Base-by-base conservation (phyloP, 2,329 filamentous ascomycete species). In the Rutstroemia sydowiana region DNA sequence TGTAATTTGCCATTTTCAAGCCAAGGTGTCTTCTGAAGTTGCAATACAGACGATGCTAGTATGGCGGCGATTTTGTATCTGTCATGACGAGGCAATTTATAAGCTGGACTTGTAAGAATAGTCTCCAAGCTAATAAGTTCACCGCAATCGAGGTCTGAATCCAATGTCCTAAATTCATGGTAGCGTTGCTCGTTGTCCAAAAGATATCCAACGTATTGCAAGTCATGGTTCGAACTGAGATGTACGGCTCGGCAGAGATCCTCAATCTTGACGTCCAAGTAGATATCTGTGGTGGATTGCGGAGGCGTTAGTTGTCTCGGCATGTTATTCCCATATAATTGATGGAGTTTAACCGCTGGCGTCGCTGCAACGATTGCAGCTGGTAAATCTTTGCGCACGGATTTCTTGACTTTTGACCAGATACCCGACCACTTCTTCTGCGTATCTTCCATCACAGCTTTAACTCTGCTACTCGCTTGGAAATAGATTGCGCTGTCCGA, bases 21-120 rank as follows among this genome's bases (percentile, higher is more conserved):
- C 61, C 61, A 63, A 2, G 61, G 60, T 1, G 62, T 59, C 2
- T 51, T 43, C 11, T 62, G 60, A 9, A 64, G 54, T 37, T 63
- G 61, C 5, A 63, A 14, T 5, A 60, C 47, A 2, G 60, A 59
- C 1, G 61, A 59, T 8, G 60, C 59, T 2, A 63, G 45, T 18
- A 62, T 55, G 26, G 46, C 51, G 1, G 61, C 61, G 43, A 62
- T 44, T 32, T 55, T 59, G 34, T 57, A 57, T 41, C 61, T 54
- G 21, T 63, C 44, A 21, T 57, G 52, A 3, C 59, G 34, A 36
- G 36, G 62, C 0, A 61, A 47, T 18, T 26, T 52, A 3, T 42
- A 7, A 4, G 30, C 34, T 23, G 36, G 18, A 8, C 42, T 39
- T 30, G 31, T 42, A 10, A 63, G 50, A 11, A 62, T 42, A 5